Conservation (phyloP, 192 early-diverging fungal genomes). For the Linnemannia elongata region DNA sequence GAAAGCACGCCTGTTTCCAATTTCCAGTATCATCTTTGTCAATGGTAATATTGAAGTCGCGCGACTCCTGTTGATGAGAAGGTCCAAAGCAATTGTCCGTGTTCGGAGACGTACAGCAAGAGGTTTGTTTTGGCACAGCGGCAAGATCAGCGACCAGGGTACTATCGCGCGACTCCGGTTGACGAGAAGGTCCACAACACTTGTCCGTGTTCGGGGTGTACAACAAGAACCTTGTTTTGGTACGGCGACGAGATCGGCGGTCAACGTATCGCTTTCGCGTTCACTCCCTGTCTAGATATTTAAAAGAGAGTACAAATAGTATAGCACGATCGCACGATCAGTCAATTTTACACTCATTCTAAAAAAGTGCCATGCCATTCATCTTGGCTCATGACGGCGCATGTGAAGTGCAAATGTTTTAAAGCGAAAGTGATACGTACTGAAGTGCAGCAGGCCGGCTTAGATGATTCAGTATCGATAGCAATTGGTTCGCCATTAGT, state of each 20-base stretch:
- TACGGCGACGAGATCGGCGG: not conserved
- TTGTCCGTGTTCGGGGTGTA: not conserved
- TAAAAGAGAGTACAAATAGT: not conserved
- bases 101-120: not conserved
- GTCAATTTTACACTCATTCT: not conserved
- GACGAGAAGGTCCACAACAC: not conserved
- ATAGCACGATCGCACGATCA: not conserved
- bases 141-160: not conserved
- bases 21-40: not conserved
- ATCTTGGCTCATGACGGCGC: not conserved
- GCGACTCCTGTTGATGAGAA: not conserved
- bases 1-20: conserved; percentile 5
- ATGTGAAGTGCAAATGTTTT: not conserved
- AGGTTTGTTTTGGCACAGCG: not conserved
- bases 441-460: conserved; percentile 4
- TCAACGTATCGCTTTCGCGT: not conserved
- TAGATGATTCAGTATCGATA: not conserved
- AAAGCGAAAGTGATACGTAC: not conserved
- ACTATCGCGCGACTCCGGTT: not conserved
- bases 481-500: not conserved
- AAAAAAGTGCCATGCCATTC: not conserved
- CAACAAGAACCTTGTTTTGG: not conserved
- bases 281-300: not conserved
- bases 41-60: not conserved
- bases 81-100: not conserved